Evolutionary conservation across 768 basidiomycete genomes (phyloP).

Genomic region (Boletus pseudopeckii): DNA sequence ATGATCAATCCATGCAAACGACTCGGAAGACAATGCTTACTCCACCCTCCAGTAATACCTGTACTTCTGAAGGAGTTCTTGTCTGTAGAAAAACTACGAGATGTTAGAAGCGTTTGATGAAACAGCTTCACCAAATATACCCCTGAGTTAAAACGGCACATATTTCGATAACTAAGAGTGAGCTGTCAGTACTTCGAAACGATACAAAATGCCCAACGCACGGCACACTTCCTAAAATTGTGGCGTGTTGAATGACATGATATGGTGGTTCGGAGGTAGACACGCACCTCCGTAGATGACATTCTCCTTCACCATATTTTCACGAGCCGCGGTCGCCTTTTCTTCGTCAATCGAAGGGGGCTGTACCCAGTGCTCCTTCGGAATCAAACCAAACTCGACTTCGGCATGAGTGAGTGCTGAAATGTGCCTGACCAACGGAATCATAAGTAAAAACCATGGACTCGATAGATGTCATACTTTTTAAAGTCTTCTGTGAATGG

Average conservation of each 20-base stretch:
- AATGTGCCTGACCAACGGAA: constrained; percentile 27
- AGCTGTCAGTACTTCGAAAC: constrained; percentile 5
- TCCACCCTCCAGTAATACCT: constrained; percentile 92
- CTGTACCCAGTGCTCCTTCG: constrained; percentile 69
- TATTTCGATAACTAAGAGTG: constrained; percentile 71
- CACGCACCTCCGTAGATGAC: constrained; percentile 64
- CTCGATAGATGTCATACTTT: constrained; percentile 35
- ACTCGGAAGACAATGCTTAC: constrained; percentile 39
- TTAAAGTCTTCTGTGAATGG: constrained; percentile 77
- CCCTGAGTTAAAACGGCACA: constrained; percentile 94
- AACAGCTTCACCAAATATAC: constrained; percentile 35
- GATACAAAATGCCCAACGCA: constrained; percentile 35
- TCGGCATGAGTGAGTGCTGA: constrained; percentile 27
- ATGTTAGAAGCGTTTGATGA: not conserved
- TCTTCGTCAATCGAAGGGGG: constrained; percentile 76
- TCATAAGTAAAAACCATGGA: constrained; percentile 3
- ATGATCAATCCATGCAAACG: constrained; percentile 6
- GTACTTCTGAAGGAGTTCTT: constrained; percentile 70
- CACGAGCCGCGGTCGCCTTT: constrained; percentile 52
- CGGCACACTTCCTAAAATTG: constrained; percentile 63
- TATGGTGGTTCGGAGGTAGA: constrained; percentile 1
- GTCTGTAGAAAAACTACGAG: constrained; percentile 75
- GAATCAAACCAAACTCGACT: constrained; percentile 62
- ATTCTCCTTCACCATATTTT: constrained; percentile 58
- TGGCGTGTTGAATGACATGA: not conserved